Evolutionary conservation across 1,284 basidiomycete species (phyloP), one percentile per base, ranked within the genome.

Genomic region (Ustilago tritici): DNA sequence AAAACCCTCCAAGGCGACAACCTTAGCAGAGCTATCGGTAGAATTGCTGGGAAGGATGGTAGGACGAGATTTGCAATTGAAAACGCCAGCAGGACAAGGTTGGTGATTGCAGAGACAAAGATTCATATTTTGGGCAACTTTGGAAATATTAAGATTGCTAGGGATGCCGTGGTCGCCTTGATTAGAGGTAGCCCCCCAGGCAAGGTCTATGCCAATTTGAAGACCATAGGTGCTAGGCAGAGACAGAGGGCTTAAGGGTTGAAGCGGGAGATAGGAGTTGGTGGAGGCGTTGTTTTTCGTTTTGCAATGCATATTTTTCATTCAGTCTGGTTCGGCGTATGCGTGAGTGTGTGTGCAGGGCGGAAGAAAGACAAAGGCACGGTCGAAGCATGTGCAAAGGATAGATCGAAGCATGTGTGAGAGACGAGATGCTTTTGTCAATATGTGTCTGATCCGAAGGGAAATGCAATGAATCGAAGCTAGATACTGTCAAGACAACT

Each of bases 11-110:
- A 98, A 76, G 96, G 96, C 2, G 97, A 99, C 85, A 97, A 99
- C 86, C 89, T 99, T 12, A 93, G 93, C 17, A 92, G 96, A 77
- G 96, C 96, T 12, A 98, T 99, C 70, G 96, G 95, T 50, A 94
- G 96, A 80, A 98, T 99, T 84, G 96, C 96, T 9, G 96, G 96
- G 11, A 95, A 99, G 86, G 95, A 98, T 77, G 96, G 96, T 56
- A 95, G 97, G 88, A 98, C 96, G 3, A 95, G 98, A 85, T 98
- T 98, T 87, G 96, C 96, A 0, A 98, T 99, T 65, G 96, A 99
- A 88, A 99, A 99, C 83, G 91, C 95, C 2, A 95, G 93, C 82
- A 90, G 96, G 68, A 99, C 96, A 28, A 92, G 96, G 41, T 95
- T 99, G 65, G 94, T 99, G 38, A 91, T 99, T 47, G 96, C 96